A percentile compares a stretch with the other conserved stretches of the same genome.
phyloP scores from a whole-genome alignment of 345 rosid genomes.

The Syzygium aromaticum region DNA sequence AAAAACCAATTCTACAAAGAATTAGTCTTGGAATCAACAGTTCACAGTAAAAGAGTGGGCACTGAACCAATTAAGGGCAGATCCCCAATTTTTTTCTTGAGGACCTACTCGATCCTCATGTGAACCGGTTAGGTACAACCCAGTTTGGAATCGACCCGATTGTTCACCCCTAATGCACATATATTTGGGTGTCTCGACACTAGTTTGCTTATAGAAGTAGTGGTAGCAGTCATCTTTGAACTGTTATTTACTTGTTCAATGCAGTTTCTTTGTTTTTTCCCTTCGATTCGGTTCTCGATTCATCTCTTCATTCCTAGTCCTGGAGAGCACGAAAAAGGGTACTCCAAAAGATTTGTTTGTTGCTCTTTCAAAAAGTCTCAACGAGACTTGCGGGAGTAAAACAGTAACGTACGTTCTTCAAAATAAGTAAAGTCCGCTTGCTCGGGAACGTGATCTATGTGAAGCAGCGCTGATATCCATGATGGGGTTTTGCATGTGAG shows the following conservation, averaged over 20 bases:
- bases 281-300: neutral
- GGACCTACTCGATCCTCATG: neutral
- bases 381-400: neutral
- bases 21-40: fast-evolving
- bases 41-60: neutral
- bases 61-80: neutral
- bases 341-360: neutral
- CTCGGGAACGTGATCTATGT: neutral
- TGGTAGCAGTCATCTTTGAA: neutral
- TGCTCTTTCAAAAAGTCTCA: neutral
- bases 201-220: neutral
- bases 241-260: neutral
- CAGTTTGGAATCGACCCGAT: neutral
- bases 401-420: neutral
- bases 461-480: neutral
- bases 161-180: neutral
- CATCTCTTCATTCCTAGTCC: neutral
- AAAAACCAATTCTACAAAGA: neutral
- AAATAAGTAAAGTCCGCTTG: neutral
- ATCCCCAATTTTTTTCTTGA: neutral
- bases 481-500: neutral
- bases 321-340: neutral
- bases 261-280: neutral
- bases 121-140: fast-evolving
- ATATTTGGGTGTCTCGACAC: neutral